phyloP scores from a whole-genome alignment of 192 early-diverging fungal species.

The Spizellomyces sp. region DNA sequence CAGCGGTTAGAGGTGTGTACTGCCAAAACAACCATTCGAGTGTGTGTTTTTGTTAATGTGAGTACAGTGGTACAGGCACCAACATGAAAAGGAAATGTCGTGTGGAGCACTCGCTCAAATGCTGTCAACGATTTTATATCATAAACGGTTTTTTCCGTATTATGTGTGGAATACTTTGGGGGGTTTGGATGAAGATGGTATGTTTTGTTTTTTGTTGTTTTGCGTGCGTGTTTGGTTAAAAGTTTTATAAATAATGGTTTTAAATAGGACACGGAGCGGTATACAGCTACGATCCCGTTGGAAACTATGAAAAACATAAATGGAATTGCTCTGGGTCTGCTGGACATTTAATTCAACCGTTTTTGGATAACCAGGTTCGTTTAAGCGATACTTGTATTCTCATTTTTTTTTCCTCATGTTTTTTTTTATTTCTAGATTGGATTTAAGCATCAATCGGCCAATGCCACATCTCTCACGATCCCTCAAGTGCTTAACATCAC shows the following conservation, averaged over 20 bases:
- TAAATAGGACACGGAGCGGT: conserved; percentile 79
- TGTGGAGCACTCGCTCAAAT: conserved; percentile 88
- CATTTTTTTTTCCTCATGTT: not conserved
- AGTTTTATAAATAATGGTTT: conserved; percentile 5
- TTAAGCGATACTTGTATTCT: not conserved
- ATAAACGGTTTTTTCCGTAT: conserved; percentile 95
- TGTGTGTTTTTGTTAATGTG: no score
- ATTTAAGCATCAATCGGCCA: conserved; percentile 59
- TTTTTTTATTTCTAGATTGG: conserved; percentile 48
- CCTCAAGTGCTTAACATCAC: conserved; percentile 75
- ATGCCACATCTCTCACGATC: conserved; percentile 43
- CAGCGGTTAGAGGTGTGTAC: conserved; percentile 81
- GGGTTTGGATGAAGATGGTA: conserved; percentile 86
- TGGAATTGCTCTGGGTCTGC: conserved; percentile 83
- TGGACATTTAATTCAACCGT: conserved; percentile 91
- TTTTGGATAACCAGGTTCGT: conserved; percentile 89
- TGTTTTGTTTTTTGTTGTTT: not conserved
- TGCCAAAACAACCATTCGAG: no score
- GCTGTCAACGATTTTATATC: conserved; percentile 90
- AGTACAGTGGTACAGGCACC: conserved; percentile 81
- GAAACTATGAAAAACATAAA: conserved; percentile 78
- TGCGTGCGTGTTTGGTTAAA: not conserved
- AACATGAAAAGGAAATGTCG: conserved; percentile 89
- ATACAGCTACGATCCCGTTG: conserved; percentile 91
- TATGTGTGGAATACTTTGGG: conserved; percentile 89